These are phyloP conservation scores for Penicillium samsonianum DNA, from an alignment of 495 filamentous ascomycete species.

Conservation along the genomic window DNA sequence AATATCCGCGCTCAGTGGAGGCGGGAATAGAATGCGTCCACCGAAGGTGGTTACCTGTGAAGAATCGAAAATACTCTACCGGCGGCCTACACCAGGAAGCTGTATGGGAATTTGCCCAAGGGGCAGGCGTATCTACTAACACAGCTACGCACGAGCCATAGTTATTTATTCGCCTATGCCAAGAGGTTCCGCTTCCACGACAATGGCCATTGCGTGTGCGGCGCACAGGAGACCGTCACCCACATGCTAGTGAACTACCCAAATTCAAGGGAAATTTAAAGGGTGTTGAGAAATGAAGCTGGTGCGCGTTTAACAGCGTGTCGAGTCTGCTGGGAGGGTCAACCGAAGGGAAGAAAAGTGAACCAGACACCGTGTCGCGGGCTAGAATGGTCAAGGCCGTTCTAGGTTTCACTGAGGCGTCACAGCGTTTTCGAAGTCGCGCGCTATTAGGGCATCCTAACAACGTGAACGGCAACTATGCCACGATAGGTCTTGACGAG, in stretches of 20 bases:
- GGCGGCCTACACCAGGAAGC: conserved; percentile 4
- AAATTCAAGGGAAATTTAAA: conserved; percentile 15
- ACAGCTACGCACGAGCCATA: conserved; percentile 1
- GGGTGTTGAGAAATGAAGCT: conserved; percentile 21
- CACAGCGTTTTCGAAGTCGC: neutral
- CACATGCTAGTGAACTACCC: neutral
- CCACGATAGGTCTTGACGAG: neutral
- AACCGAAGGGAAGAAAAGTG: conserved; percentile 29
- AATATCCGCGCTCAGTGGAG: too few species aligned
- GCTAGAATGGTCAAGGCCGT: neutral
- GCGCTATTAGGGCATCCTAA: neutral
- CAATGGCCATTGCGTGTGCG: neutral
- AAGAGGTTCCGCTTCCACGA: neutral
- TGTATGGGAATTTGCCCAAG: neutral
- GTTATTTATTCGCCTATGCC: neutral
- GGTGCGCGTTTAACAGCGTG: conserved; percentile 27
- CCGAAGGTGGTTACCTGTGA: conserved; percentile 6
- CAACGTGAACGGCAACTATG: neutral
- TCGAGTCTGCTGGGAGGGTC: conserved; percentile 30
- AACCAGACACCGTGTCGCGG: conserved; percentile 18
- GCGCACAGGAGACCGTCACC: neutral
- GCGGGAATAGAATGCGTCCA: too few species aligned
- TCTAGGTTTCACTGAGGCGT: neutral
- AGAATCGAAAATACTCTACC: conserved; percentile 5
- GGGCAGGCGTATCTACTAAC: neutral